Evolutionary conservation across 306 rosid genomes (phyloP), one percentile per base, ranked within the genome.

Genomic region (Geum urbanum): DNA sequence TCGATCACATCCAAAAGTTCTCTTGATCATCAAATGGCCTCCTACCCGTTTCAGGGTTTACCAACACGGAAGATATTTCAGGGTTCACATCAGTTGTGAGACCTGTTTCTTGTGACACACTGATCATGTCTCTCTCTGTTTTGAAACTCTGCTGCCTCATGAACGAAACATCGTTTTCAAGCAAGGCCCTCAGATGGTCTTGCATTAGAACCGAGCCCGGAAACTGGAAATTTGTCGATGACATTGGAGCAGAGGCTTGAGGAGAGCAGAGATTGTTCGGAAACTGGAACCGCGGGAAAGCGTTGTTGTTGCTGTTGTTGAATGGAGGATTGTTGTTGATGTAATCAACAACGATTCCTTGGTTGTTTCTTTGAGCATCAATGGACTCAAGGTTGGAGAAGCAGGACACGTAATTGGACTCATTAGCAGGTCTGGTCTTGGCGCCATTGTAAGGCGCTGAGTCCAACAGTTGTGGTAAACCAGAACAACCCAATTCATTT

Each of bases 331-430:
- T 78, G 57, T 35, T 81, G 70, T 65, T 72, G 86, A 80, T 77
- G 72, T 85, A 78, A 75, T 82, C 86, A 63, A 71, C 71, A 73
- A 32, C 37, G 37, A 83, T 59, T 48, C 68, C 83, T 64, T 75
- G 95, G 84, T 84, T 32, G 37, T 32, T 84, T 78, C 87, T 82
- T 51, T 69, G 89, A 79, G 79, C 77, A 79, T 84, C 82, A 66
- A 84, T 67, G 72, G 82, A 62, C 47, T 44, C 74, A 15, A 8
- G 77, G 81, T 78, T 88, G 99, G 99, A 95, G 99, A 95, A 95
- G 99, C 99, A 95, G 99, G 99, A 88, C 99, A 95, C 99, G 99
- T 91, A 81, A 72, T 70, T 70, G 55, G 87, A 79, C 64, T 82
- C 90, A 14, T 43, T 56, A 16, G 66, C 46, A 1, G 80, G 71